Evolutionary conservation across 306 rosid genomes (phyloP).

Genomic region (Medicago truncatula): MtrunA17r5.0-ANR NC_053043.1:31359001-31359500

Average conservation of each 20-base stretch:
- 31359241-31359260: not conserved
- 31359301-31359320: not conserved
- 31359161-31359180: conserved; percentile 13
- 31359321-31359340: not conserved
- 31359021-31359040: conserved; percentile 77
- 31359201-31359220: not conserved
- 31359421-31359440: conserved; percentile 3
- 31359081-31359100: conserved; percentile 5
- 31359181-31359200: not conserved
- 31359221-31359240: conserved; percentile 10
- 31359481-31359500: not conserved
- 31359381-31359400: conserved; percentile 14
- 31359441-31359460: not conserved
- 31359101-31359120: conserved; percentile 17
- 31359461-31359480: conserved; percentile 6
- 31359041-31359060: conserved; percentile 47
- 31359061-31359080: conserved; percentile 23
- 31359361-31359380: not conserved
- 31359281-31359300: not conserved
- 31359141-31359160: not conserved
- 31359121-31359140: conserved; percentile 17
- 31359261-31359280: conserved; percentile 7
- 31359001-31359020: conserved; percentile 63
- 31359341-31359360: not conserved
- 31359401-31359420: not conserved